Base-by-base conservation (phyloP, 2,329 filamentous ascomycete species). In the Hymenoscyphus infarciens region DNA sequence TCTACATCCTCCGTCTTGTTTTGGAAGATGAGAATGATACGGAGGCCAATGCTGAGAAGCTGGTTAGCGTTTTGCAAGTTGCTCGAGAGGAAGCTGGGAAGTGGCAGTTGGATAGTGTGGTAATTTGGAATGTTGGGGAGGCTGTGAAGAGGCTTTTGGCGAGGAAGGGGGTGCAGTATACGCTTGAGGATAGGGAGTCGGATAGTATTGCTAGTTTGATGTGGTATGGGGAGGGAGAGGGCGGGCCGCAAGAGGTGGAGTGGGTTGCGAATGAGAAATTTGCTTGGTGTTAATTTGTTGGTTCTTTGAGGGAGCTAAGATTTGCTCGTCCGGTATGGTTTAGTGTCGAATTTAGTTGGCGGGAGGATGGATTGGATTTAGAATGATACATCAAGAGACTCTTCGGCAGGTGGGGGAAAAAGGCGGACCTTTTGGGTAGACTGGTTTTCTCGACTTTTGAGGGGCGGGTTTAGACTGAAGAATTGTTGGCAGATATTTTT, bases 51-150 rank as follows among this genome's bases (percentile, higher is more conserved):
- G 75, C 75, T 0, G 75, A 78, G 16, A 81, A 83, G 0, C 78
- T 96, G 63, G 79, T 81, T 42, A 83, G 83, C 2, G 81, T 97
- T 29, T 74, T 96, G 54, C 75, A 78, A 52, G 79, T 87, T 54
- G 92, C 92, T 4, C 86, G 88, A 70, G 76, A 77, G 8, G 86
- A 96, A 75, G 93, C 93, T 1, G 76, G 80, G 2, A 80, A 84
- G 62, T 96, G 91, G 89, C 79, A 83, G 54, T 85, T 91, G 77
- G 80, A 81, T 49, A 81, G 85, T 55, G 84, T 97, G 3, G 83
- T 92, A 73, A 79, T 94, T 59, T 98, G 94, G 94, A 96, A 95
- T 72, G 92, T 93, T 0, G 83, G 82, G 3, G 78, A 83, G 6
- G 70, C 81, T 66, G 73, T 87, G 29, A 74, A 74, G 72, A 66